Evolutionary conservation across 2,329 filamentous ascomycete species (phyloP), one percentile per base, ranked within the genome.

Genomic region (Curvularia hawaiiensis): DNA sequence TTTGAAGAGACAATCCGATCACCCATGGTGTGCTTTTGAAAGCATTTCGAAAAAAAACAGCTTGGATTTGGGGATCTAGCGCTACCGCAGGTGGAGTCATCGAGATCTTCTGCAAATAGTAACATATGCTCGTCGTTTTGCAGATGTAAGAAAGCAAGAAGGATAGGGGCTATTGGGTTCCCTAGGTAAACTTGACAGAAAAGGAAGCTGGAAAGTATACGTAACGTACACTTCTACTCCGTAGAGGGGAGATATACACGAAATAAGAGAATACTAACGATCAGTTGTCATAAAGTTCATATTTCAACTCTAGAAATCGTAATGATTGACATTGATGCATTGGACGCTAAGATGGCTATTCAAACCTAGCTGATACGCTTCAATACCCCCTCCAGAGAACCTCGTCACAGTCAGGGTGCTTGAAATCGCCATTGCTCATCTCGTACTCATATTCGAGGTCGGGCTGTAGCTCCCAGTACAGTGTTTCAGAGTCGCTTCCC

Each of bases 401-500:
- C 41, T 51, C 33, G 16, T 59, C 57, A 43, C 60, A 59, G 20
- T 58, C 57, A 6, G 58, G 44, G 24, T 60, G 58, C 41, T 57
- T 51, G 39, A 74, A 75, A 0, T 56, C 62, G 6, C 65, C 66
- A 40, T 65, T 63, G 40, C 64, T 65, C 60, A 72, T 62, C 45
- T 69, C 72, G 39, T 72, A 70, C 62, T 81, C 79, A 50, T 77
- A 83, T 48, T 82, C 78, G 20, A 82, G 67, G 63, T 84, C 80
- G 3, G 81, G 81, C 67, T 83, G 81, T 28, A 82, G 82, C 63
- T 84, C 82, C 68, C 78, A 81, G 58, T 83, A 84, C 43, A 84
- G 59, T 10, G 75, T 75, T 50, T 84, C 81, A 1, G 79, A 72
- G 62, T 83, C 81, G 59, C 76, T 79, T 4, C 68, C 74, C 72